Base-by-base conservation (phyloP, 1,284 basidiomycete species). In the Hortiboletus rubellus region DNA sequence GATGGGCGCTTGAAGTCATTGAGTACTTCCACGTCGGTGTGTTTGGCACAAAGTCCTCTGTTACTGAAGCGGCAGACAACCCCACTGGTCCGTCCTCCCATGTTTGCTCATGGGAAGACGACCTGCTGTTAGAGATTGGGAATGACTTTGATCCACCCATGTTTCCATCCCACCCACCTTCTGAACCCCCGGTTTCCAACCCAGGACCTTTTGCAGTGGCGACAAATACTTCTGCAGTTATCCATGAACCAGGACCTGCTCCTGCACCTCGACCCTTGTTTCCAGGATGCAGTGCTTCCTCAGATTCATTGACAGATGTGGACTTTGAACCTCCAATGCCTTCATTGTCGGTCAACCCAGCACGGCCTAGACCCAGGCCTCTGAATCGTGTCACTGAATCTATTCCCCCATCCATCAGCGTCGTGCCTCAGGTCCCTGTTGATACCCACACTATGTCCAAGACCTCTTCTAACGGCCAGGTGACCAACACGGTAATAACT, bases 1-100 rank as follows among this genome's bases (percentile, higher is more conserved):
- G 8, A 18, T 62, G 55, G 60, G 37, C 56, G 2, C 40, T 61
- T 6, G 43, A 58, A 1, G 15, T 57, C 11, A 50, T 60, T 5
- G 36, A 60, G 2, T 59, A 36, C 40, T 58, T 59, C 22, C 58
- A 59, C 18, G 12, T 14, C 0, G 41, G 49, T 9, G 31, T 59
- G 1, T 57, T 59, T 18, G 27, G 45, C 17, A 47, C 27, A 45
- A 45, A 46, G 17, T 7, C 34, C 14, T 40, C 18, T 14, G 6
- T 38, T 17, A 3, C 12, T 8, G 36, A 17, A 17, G 11, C 30
- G 7, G 17, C 14, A 41, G n/a, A 38, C 36, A 30, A 22, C 3
- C 2, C 11, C n/a, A 22, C 37, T 4, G 7, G 22, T 9, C 2
- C 18, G 5, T n/a, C 27, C n/a, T 18, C 36, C 8, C 9, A 40